phyloP scores from a whole-genome alignment of 2,329 filamentous ascomycete species.

The Beauveria rudraprayagi region DNA sequence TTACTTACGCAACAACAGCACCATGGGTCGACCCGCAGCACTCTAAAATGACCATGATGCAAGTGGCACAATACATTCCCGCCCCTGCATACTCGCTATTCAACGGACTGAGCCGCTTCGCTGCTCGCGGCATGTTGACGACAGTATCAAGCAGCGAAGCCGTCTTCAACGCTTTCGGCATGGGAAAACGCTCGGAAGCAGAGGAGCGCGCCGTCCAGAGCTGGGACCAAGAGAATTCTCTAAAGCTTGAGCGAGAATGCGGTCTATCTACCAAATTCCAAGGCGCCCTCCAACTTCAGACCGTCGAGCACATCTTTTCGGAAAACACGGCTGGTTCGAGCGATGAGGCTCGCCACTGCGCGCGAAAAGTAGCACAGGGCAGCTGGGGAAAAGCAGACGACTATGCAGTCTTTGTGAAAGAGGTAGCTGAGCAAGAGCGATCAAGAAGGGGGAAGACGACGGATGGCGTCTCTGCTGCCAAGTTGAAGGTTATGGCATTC shows the following conservation, averaged over 20 bases:
- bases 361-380: neutral
- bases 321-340: conserved; percentile 6
- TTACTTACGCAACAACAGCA: conserved; percentile 1
- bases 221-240: neutral
- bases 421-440: conserved; percentile 3
- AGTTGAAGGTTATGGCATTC: conserved; percentile 2
- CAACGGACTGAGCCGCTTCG: conserved; percentile 8
- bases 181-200: neutral
- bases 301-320: conserved; percentile 7
- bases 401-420: conserved; percentile 4
- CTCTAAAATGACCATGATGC: conserved; percentile 10
- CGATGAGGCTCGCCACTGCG: conserved; percentile 8
- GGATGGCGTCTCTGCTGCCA: neutral
- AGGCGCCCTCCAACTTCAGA: conserved; percentile 1
- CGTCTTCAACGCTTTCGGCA: neutral
- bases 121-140: conserved; percentile 4
- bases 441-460: neutral
- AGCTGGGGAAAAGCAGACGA: conserved; percentile 9
- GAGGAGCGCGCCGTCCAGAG: neutral
- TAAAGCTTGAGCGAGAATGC: neutral
- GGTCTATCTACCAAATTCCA: neutral
- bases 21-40: conserved; percentile 14
- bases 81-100: neutral
- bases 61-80: conserved; percentile 6
- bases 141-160: conserved; percentile 9